Conservation (phyloP, 202 grass and related monocot species). For the Hordeum pubiflorum region DNA sequence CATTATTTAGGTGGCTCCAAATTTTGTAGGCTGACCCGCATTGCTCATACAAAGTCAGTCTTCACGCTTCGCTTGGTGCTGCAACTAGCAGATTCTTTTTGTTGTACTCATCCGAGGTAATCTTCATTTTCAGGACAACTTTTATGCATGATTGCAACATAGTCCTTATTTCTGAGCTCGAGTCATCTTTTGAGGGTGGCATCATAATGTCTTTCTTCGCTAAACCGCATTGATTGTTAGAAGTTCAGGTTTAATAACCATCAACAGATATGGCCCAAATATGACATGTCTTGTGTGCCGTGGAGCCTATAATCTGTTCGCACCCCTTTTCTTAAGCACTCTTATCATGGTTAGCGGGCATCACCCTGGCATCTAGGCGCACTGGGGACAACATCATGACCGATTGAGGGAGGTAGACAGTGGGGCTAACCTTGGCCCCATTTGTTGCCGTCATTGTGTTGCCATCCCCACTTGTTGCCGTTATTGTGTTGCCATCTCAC, state of each 20-base stretch:
- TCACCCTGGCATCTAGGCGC: background rate
- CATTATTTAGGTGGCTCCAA: background rate
- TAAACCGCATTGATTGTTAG: conserved; percentile 14
- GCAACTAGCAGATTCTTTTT: conserved; percentile 82
- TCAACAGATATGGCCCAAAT: background rate
- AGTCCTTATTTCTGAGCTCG: background rate
- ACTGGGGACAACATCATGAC: background rate
- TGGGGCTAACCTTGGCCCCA: background rate
- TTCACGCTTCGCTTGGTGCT: conserved; percentile 60
- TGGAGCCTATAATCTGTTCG: background rate
- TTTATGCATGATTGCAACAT: background rate
- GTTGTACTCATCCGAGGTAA: conserved; percentile 82
- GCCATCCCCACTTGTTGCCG: background rate
- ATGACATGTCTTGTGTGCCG: background rate
- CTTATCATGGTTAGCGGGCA: background rate
- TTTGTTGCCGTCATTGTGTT: background rate
- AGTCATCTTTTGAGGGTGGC: background rate
- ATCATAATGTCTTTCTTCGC: background rate
- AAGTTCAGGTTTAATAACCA: background rate
- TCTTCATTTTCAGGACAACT: conserved; percentile 4
- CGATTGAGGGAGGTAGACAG: background rate
- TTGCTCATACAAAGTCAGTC: conserved; percentile 70
- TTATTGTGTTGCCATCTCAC: background rate
- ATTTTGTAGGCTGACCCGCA: conserved; percentile 83
- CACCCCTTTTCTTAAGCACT: background rate